Evolutionary conservation across 2,329 filamentous ascomycete genomes (phyloP), one percentile per base, ranked within the genome.

Genomic region (Sporothrix euskadiensis): DNA sequence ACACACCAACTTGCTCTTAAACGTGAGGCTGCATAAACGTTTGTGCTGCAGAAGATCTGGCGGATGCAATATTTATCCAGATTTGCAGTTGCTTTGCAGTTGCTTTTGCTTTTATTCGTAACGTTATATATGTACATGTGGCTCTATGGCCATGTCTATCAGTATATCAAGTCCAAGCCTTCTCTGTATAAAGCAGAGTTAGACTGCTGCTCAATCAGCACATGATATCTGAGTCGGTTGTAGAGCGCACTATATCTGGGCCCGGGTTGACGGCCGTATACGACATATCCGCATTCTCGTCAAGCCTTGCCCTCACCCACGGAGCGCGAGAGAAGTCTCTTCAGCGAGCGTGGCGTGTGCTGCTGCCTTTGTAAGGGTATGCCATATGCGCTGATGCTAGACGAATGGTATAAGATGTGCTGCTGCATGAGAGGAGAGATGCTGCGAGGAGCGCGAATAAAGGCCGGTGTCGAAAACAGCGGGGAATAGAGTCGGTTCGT

Each of bases 1-100:
- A 66, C 63, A 19, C 66, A 49, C 44, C 16, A 52, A 54, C 14
- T 26, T 26, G 68, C 52, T 5, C 9, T 59, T 59, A 47, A 47
- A 70, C 68, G 35, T 47, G 68, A 70, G 35, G 52, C n/a, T 57
- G 52, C 68, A 59, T 57, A 41, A 54, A 30, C n/a, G 16, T 41
- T 7, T 30, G 39, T 47, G n/a, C 61, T 39, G 56, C 30, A 47
- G n/a, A 44, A 16, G 16, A 22, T n/a, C 14, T 59, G 56, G 30
- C 5, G 14, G 19, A 12, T 47, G n/a, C 39, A 10, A 47, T 66
- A 26, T 44, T 66, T 47, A 19, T 66, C 61, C n/a, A 47, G 9
- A 44, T 41, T 66, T 22, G 59, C n/a, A 66, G 35, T 30, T 14
- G 9, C 9, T 41, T 66, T 22, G 59, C n/a, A 66, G 35, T 30